Conservation (phyloP, 75 land plant genomes). For the Pinus taeda region DNA sequence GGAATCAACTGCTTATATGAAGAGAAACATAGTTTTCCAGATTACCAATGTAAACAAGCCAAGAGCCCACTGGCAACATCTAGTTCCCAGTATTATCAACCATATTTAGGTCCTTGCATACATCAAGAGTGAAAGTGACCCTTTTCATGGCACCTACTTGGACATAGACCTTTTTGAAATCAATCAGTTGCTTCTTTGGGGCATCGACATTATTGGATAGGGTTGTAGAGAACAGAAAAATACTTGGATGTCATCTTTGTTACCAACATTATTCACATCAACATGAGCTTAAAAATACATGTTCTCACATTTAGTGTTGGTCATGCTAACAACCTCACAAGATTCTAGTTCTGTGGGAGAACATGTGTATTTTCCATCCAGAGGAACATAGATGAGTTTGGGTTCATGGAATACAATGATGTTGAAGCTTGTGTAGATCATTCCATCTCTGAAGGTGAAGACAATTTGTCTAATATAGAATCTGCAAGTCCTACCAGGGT, state of each 20-base stretch:
- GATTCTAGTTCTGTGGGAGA: constrained; percentile 23
- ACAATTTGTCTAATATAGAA: no score
- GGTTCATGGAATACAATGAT: constrained; percentile 54
- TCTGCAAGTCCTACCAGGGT: no score
- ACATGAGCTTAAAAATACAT: constrained; percentile 39
- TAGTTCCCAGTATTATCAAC: constrained; percentile 51
- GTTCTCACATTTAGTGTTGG: constrained; percentile 19
- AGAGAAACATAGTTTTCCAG: constrained; percentile 35
- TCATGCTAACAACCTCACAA: constrained; percentile 10
- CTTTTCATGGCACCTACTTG: constrained; percentile 14
- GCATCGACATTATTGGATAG: constrained; percentile 23
- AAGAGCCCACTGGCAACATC: constrained; percentile 52
- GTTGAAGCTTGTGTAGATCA: not conserved
- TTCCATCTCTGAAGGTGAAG: no score
- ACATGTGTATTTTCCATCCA: constrained; percentile 26
- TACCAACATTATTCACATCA: constrained; percentile 45
- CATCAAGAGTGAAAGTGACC: constrained; percentile 50
- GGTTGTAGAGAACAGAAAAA: constrained; percentile 51
- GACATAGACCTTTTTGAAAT: constrained; percentile 52
- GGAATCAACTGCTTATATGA: not conserved
- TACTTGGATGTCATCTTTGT: constrained; percentile 41
- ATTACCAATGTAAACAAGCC: constrained; percentile 53
- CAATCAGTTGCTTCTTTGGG: constrained; percentile 62
- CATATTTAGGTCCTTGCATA: constrained; percentile 62
- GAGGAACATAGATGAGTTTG: constrained; percentile 17